Evolutionary conservation across 257 asterid species (phyloP).

Genomic region (Forsythia viridissima): DNA sequence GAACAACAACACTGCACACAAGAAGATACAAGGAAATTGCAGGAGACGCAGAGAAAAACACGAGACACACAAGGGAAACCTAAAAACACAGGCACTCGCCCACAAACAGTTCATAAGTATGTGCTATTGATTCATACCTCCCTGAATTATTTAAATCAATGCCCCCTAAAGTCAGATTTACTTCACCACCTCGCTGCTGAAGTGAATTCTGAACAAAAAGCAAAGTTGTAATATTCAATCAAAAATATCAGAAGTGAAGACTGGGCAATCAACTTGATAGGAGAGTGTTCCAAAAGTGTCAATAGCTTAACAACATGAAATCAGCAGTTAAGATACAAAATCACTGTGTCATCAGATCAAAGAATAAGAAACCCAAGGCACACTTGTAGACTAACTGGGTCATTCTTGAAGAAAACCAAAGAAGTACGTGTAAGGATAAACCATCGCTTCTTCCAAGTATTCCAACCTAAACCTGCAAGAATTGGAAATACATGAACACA

Average conservation of each 20-base stretch:
- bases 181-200: slow-evolving; percentile 93
- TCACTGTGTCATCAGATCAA: slow-evolving; percentile 6
- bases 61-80: slow-evolving; percentile 2
- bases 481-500: slow-evolving; percentile 20
- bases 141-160: slow-evolving; percentile 95
- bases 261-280: not conserved
- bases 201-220: slow-evolving; percentile 67
- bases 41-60: slow-evolving; percentile 14
- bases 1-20: slow-evolving; percentile 78
- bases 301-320: slow-evolving; percentile 13
- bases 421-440: slow-evolving; percentile 94
- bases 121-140: slow-evolving; percentile 46
- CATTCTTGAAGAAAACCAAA: slow-evolving; percentile 94
- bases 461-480: slow-evolving; percentile 94
- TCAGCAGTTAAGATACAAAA: slow-evolving; percentile 18
- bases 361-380: slow-evolving; percentile 13
- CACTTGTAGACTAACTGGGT: slow-evolving; percentile 66
- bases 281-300: slow-evolving; percentile 4
- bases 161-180: slow-evolving; percentile 91
- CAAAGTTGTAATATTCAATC: slow-evolving; percentile 14
- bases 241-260: slow-evolving; percentile 19
- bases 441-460: slow-evolving; percentile 97
- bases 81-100: not conserved
- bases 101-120: not conserved
- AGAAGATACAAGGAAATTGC: slow-evolving; percentile 25